Evolutionary conservation across 1,139 yeast species (phyloP).

Genomic region (Meyerozyma athensensis): DNA sequence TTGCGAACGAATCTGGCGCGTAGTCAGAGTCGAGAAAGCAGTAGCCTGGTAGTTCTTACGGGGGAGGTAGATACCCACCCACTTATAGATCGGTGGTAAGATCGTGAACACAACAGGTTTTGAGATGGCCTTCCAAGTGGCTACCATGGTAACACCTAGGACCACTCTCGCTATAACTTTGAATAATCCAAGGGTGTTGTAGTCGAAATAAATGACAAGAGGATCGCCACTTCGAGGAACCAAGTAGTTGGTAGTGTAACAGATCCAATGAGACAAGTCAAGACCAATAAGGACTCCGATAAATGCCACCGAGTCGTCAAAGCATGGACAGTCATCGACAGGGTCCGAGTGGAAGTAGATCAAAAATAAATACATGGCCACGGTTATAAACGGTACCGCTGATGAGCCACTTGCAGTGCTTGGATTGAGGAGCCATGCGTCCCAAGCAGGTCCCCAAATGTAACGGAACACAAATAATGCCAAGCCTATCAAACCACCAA

Average conservation of each 20-base stretch:
- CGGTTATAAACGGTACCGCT: slow-evolving; percentile 25
- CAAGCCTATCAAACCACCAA: slow-evolving; percentile 65
- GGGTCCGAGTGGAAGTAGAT: slow-evolving; percentile 78
- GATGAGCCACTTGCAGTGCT: slow-evolving; percentile 18
- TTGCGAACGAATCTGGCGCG: slow-evolving; percentile 34
- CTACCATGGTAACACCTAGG: slow-evolving; percentile 57
- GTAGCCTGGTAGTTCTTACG: slow-evolving; percentile 39
- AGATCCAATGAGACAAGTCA: slow-evolving; percentile 52
- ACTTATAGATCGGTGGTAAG: slow-evolving; percentile 44
- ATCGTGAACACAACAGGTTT: slow-evolving; percentile 57
- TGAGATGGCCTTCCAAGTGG: slow-evolving; percentile 62
- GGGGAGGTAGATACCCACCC: slow-evolving; percentile 39
- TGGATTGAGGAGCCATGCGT: slow-evolving; percentile 25
- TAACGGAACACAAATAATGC: slow-evolving; percentile 40
- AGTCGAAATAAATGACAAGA: slow-evolving; percentile 36
- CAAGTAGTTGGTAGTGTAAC: slow-evolving; percentile 22
- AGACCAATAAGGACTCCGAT: slow-evolving; percentile 82
- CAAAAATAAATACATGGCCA: slow-evolving; percentile 42
- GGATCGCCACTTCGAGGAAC: slow-evolving; percentile 22
- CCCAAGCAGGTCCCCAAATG: slow-evolving; percentile 35
- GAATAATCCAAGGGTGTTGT: slow-evolving; percentile 35
- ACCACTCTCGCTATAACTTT: slow-evolving; percentile 42
- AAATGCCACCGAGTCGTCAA: slow-evolving; percentile 92
- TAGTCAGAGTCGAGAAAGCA: slow-evolving; percentile 33
- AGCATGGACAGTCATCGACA: slow-evolving; percentile 92